phyloP scores from a whole-genome alignment of 495 filamentous ascomycete genomes.

The Articulospora tetracladia region DNA sequence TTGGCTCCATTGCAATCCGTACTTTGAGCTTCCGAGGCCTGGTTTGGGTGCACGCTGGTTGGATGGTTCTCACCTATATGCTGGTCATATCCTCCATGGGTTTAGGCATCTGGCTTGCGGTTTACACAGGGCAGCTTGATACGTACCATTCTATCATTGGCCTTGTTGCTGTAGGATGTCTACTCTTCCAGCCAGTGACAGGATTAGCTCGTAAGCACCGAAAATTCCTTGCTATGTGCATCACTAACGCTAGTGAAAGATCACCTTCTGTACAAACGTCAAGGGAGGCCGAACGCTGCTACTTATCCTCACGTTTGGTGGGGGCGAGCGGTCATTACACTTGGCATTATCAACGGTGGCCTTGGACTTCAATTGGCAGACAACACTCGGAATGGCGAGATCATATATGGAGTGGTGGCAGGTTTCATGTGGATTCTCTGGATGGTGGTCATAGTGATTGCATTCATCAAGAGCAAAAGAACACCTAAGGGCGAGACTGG shows the following conservation, averaged over 20 bases:
- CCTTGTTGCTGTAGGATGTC: constrained; percentile 41
- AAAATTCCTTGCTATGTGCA: not conserved
- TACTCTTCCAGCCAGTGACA: constrained; percentile 59
- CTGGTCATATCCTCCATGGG: constrained; percentile 57
- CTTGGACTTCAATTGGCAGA: constrained; percentile 53
- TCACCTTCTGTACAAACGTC: constrained; percentile 51
- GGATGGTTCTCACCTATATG: constrained; percentile 54
- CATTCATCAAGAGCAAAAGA: constrained; percentile 3
- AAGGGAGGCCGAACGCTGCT: constrained; percentile 43
- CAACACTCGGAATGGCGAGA: constrained; percentile 26
- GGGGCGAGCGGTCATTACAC: constrained; percentile 55
- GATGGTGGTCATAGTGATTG: constrained; percentile 18
- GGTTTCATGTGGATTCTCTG: constrained; percentile 36
- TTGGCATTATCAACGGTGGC: constrained; percentile 72
- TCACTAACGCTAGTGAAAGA: constrained; percentile 24
- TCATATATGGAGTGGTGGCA: constrained; percentile 58
- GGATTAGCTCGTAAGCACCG: constrained; percentile 44
- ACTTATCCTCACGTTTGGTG: constrained; percentile 67
- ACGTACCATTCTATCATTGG: constrained; percentile 39
- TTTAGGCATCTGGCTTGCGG: constrained; percentile 51
- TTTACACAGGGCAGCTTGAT: constrained; percentile 22
- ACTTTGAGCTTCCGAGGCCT: constrained; percentile 37
- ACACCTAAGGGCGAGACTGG: not conserved
- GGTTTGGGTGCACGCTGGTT: constrained; percentile 52
- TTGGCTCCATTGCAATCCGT: constrained; percentile 53